Conservation (phyloP, 805 yeast species). For the Sungouiozyma ichnusensis region DNA sequence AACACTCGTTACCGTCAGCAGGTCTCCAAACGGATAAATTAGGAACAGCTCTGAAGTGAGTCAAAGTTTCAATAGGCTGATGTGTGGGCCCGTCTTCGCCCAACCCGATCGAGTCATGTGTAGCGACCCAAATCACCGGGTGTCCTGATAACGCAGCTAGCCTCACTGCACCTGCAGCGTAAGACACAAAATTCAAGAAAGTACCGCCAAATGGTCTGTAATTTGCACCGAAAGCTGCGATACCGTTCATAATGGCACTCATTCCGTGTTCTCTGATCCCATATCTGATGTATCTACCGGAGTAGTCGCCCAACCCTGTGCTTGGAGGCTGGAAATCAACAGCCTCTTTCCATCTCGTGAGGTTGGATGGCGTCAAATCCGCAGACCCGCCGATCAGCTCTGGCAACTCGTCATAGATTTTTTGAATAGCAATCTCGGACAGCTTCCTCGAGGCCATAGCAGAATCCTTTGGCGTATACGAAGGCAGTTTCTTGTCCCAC, state of each 20-base stretch:
- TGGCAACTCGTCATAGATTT: constrained; percentile 56
- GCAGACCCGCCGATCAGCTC: constrained; percentile 97
- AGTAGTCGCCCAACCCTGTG: constrained; percentile 70
- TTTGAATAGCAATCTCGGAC: constrained; percentile 67
- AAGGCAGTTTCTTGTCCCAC: constrained; percentile 74
- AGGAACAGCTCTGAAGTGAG: constrained; percentile 79
- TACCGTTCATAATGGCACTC: constrained; percentile 98
- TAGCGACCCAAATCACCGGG: constrained; percentile 80
- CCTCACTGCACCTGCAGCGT: constrained; percentile 83
- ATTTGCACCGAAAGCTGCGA: constrained; percentile 78
- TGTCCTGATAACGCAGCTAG: constrained; percentile 74
- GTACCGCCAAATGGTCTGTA: constrained; percentile 92
- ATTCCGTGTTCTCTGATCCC: constrained; percentile 99
- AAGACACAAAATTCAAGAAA: constrained; percentile 84
- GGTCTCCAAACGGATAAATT: constrained; percentile 85
- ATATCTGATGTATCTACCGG: constrained; percentile 90
- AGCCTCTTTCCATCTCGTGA: constrained; percentile 77
- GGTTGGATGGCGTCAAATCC: constrained; percentile 93
- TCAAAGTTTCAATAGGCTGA: constrained; percentile 83
- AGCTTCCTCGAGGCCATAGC: constrained; percentile 92
- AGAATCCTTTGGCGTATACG: constrained; percentile 64
- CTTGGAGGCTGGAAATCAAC: constrained; percentile 87
- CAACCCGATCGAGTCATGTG: constrained; percentile 82
- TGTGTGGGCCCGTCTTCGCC: constrained; percentile 95
- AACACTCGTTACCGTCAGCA: constrained; percentile 82